Percentiles rank a stretch among this genome's conserved stretches.
phyloP scores from a whole-genome alignment of 2,329 filamentous ascomycete species.

The Cercospora janseana region DNA sequence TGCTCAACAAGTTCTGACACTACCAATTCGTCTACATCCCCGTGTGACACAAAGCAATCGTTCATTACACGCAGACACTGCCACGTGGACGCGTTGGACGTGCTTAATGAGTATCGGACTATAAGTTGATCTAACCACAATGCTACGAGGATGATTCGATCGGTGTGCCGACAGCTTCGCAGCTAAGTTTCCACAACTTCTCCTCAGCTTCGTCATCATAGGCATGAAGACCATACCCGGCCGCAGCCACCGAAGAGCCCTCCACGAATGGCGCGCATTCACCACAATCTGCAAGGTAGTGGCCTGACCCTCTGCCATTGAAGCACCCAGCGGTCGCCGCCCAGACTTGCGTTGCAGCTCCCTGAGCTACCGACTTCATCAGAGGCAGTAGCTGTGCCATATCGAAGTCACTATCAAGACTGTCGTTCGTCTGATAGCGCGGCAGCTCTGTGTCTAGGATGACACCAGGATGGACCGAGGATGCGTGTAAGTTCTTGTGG shows the following conservation, averaged over 20 bases:
- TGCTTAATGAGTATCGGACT: too few species aligned
- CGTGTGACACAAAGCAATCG: too few species aligned
- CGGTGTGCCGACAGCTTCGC: slow-evolving; percentile 31
- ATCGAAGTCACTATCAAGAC: slow-evolving; percentile 7
- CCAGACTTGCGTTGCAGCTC: slow-evolving; percentile 51
- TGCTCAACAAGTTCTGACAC: too few species aligned
- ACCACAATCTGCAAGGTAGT: slow-evolving; percentile 45
- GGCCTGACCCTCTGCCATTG: slow-evolving; percentile 49
- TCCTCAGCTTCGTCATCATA: slow-evolving; percentile 44
- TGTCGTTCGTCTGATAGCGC: slow-evolving; percentile 3
- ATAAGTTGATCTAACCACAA: too few species aligned
- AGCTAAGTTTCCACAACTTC: slow-evolving; percentile 46
- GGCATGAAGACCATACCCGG: slow-evolving; percentile 39
- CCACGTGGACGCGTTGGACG: too few species aligned
- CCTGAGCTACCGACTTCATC: slow-evolving; percentile 42
- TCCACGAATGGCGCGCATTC: slow-evolving; percentile 36
- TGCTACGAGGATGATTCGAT: slow-evolving; percentile 16
- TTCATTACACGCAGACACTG: too few species aligned
- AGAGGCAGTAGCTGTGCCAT: slow-evolving; percentile 2
- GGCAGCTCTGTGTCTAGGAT: slow-evolving; percentile 10
- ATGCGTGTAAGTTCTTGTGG: slow-evolving; percentile 45
- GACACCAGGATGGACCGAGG: slow-evolving; percentile 44
- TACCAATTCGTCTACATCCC: too few species aligned
- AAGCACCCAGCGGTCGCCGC: slow-evolving; percentile 41
- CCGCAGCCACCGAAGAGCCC: slow-evolving; percentile 21